Evolutionary conservation across 1,284 basidiomycete genomes (phyloP).

Genomic region (Sphaerobolus stellatus): DNA sequence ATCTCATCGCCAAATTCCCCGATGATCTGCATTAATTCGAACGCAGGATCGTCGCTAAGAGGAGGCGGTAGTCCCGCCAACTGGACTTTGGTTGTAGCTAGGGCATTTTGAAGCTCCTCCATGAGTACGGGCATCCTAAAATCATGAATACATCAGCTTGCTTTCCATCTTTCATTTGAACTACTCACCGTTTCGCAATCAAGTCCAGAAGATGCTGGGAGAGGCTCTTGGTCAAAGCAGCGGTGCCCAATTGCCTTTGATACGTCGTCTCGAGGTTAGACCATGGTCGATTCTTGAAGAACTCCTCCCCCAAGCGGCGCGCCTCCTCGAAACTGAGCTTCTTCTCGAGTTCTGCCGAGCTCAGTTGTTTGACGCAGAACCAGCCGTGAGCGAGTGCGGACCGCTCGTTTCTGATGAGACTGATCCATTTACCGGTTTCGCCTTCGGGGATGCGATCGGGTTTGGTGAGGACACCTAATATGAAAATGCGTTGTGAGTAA

Average conservation of each 20-base stretch:
- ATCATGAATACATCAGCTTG: neutral
- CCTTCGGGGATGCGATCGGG: slow-evolving; percentile 68
- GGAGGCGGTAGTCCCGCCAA: slow-evolving; percentile 48
- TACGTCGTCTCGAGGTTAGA: slow-evolving; percentile 46
- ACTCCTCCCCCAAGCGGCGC: slow-evolving; percentile 62
- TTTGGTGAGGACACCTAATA: slow-evolving; percentile 77
- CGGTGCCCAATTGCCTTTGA: slow-evolving; percentile 54
- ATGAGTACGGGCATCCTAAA: slow-evolving; percentile 63
- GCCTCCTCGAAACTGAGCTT: slow-evolving; percentile 63
- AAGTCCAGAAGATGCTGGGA: slow-evolving; percentile 56
- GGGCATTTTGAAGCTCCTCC: slow-evolving; percentile 44
- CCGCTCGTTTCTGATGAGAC: slow-evolving; percentile 55
- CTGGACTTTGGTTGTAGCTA: slow-evolving; percentile 38
- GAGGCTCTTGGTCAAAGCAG: slow-evolving; percentile 52
- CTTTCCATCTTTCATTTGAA: neutral
- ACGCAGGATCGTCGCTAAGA: slow-evolving; percentile 53
- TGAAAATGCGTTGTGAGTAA: neutral
- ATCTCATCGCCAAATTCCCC: slow-evolving; percentile 48
- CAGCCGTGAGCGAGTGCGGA: slow-evolving; percentile 62
- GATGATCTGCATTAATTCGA: slow-evolving; percentile 52
- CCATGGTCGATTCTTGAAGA: slow-evolving; percentile 64
- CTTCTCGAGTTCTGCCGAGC: slow-evolving; percentile 44
- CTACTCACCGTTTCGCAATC: slow-evolving; percentile 52
- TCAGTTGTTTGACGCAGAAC: slow-evolving; percentile 74
- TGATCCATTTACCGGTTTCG: slow-evolving; percentile 60